Percentiles rank a stretch among this genome's conserved stretches.
phyloP scores from a whole-genome alignment of 345 rosid species.

The Brassica cretica region DNA sequence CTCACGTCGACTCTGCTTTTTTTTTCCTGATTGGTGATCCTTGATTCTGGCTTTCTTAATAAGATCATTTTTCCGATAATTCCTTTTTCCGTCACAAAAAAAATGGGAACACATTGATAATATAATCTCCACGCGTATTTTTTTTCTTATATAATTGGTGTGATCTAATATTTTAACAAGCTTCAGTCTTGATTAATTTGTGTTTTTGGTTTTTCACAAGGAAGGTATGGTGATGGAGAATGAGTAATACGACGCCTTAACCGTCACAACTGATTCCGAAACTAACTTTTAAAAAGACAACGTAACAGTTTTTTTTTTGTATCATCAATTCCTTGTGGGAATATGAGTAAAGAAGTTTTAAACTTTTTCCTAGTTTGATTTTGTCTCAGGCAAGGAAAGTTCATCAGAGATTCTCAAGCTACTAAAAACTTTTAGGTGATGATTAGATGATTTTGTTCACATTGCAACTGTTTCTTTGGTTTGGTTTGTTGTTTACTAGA shows the following conservation, averaged over 20 bases:
- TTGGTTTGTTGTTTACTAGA: background rate
- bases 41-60: no score
- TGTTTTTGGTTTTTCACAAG: no score
- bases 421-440: slow-evolving; percentile 85
- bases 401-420: slow-evolving; percentile 89
- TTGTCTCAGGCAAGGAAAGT: slow-evolving; percentile 71
- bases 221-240: slow-evolving; percentile 64
- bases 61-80: no score
- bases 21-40: no score
- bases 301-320: slow-evolving; percentile 8
- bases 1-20: no score
- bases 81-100: background rate
- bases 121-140: background rate
- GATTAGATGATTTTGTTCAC: background rate
- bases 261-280: slow-evolving; percentile 58
- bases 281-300: slow-evolving; percentile 91
- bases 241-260: slow-evolving; percentile 66
- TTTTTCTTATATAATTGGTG: background rate
- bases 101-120: background rate
- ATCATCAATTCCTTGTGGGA: background rate
- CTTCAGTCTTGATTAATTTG: background rate
- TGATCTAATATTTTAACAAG: slow-evolving; percentile 3
- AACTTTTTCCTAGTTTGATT: background rate
- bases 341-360: background rate
- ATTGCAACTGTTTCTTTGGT: background rate